Evolutionary conservation across 1,139 yeast genomes (phyloP).

Genomic region (Yamadazyma siamensis): DNA sequence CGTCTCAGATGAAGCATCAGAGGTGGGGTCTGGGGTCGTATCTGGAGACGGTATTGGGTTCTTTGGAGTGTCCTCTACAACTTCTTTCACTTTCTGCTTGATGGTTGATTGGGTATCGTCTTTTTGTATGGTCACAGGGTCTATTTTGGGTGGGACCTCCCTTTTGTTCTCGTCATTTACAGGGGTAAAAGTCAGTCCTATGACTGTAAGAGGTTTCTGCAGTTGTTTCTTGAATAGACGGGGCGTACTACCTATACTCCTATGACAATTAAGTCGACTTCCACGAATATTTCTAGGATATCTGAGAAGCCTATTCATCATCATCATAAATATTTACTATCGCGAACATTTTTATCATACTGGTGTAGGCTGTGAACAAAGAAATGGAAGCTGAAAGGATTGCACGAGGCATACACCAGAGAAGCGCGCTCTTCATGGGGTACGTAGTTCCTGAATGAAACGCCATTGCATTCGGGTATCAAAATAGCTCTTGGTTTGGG

Average conservation of each 20-base stretch:
- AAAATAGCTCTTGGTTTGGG: too few relatives aligned
- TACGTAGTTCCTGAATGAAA: too few relatives aligned
- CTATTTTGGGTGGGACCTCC: too few relatives aligned
- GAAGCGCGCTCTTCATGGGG: too few relatives aligned
- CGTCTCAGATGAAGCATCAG: constrained; percentile 1
- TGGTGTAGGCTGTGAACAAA: constrained; percentile 7
- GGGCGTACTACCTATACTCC: background rate
- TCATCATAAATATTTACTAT: background rate
- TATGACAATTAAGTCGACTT: background rate
- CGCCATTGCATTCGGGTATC: too few relatives aligned
- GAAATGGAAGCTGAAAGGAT: constrained; percentile 3
- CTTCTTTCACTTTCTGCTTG: constrained; percentile 1
- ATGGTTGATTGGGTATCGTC: too few relatives aligned
- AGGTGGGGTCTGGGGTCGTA: background rate
- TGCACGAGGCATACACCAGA: background rate
- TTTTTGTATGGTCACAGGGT: too few relatives aligned
- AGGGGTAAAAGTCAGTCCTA: too few relatives aligned
- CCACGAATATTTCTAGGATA: background rate
- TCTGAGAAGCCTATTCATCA: constrained; percentile 2
- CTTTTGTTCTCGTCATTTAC: too few relatives aligned
- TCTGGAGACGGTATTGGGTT: too few relatives aligned
- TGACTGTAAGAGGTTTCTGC: too few relatives aligned
- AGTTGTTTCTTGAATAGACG: background rate
- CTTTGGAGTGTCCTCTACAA: background rate
- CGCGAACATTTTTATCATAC: constrained; percentile 2